phyloP scores from a whole-genome alignment of 495 filamentous ascomycete species.

The Pseudomonodictys pantanalensis region DNA sequence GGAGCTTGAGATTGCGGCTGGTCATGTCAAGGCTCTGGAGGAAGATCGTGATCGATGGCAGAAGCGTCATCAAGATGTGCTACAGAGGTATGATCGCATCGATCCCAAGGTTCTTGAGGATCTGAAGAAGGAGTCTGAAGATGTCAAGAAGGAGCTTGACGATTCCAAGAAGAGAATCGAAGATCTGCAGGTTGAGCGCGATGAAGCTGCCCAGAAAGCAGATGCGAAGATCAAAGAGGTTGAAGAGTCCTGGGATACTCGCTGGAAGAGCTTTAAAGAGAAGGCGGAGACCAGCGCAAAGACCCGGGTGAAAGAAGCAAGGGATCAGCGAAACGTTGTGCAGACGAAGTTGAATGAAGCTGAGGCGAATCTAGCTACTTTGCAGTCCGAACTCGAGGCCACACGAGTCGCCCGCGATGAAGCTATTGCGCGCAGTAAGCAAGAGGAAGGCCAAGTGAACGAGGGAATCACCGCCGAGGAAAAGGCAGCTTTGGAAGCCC shows the following conservation, averaged over 20 bases:
- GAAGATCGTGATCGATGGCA: constrained; percentile 89
- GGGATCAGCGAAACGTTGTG: constrained; percentile 33
- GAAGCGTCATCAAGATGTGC: constrained; percentile 86
- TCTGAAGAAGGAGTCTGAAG: constrained; percentile 66
- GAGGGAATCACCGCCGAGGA: constrained; percentile 35
- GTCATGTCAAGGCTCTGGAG: constrained; percentile 78
- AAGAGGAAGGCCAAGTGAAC: constrained; percentile 40
- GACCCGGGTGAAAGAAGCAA: no score
- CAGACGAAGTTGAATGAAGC: constrained; percentile 41
- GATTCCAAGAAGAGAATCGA: constrained; percentile 69
- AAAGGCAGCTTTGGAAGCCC: constrained; percentile 32
- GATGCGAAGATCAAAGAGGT: no score
- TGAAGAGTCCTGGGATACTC: no score
- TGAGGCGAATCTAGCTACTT: constrained; percentile 47
- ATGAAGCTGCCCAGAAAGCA: constrained; percentile 60
- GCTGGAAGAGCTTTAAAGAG: no score
- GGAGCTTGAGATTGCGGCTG: constrained; percentile 72
- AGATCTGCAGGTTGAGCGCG: constrained; percentile 66
- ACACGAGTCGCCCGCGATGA: constrained; percentile 26
- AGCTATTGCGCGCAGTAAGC: constrained; percentile 29
- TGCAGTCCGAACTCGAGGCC: constrained; percentile 5
- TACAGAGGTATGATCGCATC: constrained; percentile 91
- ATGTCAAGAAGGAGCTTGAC: constrained; percentile 79
- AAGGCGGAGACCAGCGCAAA: constrained; percentile 28
- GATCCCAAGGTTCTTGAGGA: constrained; percentile 89